Evolutionary conservation across 2,329 filamentous ascomycete genomes (phyloP).

Genomic region (Trichoderma citrinoviride): DNA sequence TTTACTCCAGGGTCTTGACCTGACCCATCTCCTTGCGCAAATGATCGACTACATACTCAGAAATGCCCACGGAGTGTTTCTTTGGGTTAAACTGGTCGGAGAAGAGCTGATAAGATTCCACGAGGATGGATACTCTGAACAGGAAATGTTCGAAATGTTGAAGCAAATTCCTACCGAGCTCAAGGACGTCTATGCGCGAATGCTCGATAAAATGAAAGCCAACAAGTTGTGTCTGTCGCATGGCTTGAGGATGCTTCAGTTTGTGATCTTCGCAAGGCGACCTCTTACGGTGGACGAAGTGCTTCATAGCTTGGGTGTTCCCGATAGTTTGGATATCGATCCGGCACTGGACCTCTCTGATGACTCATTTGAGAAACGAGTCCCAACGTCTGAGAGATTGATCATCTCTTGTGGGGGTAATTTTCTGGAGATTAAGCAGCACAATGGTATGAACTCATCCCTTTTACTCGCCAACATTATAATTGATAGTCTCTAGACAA

Average conservation of each 20-base stretch:
- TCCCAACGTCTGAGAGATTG: neutral
- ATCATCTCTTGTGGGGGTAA: neutral
- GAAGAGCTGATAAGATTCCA: neutral
- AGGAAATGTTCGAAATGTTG: neutral
- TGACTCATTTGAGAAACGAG: fast-evolving
- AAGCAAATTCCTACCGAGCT: neutral
- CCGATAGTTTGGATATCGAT: neutral
- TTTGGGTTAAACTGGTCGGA: neutral
- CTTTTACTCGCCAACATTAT: neutral
- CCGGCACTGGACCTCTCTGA: neutral
- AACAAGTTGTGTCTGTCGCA: neutral
- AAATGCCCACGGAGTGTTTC: neutral
- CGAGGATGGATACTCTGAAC: neutral
- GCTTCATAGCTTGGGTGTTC: neutral
- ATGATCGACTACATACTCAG: neutral
- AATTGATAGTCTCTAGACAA: neutral
- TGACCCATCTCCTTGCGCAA: neutral
- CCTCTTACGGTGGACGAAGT: neutral
- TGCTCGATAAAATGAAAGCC: neutral
- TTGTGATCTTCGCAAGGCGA: neutral
- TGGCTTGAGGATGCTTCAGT: neutral
- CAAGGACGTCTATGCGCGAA: neutral
- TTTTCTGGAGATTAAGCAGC: neutral
- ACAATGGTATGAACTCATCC: neutral
- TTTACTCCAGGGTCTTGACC: neutral